Evolutionary conservation across 1,139 yeast genomes (phyloP).

Genomic region (Taphrina sp.): DNA sequence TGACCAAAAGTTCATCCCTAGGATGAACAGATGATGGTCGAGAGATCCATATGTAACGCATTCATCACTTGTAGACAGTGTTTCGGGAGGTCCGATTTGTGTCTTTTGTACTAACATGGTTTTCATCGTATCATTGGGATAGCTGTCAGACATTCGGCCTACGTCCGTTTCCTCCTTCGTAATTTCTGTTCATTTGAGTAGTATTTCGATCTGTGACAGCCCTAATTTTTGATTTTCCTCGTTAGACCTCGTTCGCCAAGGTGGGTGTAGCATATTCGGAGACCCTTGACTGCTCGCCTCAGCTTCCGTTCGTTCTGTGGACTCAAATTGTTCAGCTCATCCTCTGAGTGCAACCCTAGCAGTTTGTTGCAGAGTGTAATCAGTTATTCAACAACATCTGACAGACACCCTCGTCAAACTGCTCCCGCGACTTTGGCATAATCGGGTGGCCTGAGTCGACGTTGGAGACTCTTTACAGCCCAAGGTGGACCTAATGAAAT

Average conservation of each 20-base stretch:
- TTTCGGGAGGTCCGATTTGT: too few relatives aligned
- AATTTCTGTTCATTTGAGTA: too few relatives aligned
- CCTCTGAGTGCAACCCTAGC: not conserved
- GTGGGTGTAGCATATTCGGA: slow-evolving; percentile 7
- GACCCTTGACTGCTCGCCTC: slow-evolving; percentile 5
- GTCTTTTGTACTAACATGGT: too few relatives aligned
- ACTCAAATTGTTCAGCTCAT: slow-evolving; percentile 8
- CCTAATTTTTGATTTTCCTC: slow-evolving; percentile 6
- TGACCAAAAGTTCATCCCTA: too few relatives aligned
- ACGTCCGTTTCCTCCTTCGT: too few relatives aligned
- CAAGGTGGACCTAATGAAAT: slow-evolving; percentile 86
- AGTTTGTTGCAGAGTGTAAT: not conserved
- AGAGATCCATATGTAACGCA: too few relatives aligned
- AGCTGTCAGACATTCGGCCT: too few relatives aligned
- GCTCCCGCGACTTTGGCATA: slow-evolving; percentile 50
- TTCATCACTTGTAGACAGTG: too few relatives aligned
- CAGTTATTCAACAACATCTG: too few relatives aligned
- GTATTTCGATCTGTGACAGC: too few relatives aligned
- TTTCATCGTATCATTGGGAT: too few relatives aligned
- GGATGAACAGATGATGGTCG: too few relatives aligned
- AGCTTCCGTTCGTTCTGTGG: slow-evolving; percentile 7
- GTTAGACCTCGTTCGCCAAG: slow-evolving; percentile 8
- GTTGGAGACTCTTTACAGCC: slow-evolving; percentile 70
- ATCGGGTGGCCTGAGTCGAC: slow-evolving; percentile 84
- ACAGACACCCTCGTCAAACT: slow-evolving; percentile 8